Percentiles rank a stretch among this genome's conserved stretches.
These are phyloP conservation scores for Chytriomyces confervae DNA, from an alignment of 192 early-diverging fungal species.

Conservation along the genomic window DNA sequence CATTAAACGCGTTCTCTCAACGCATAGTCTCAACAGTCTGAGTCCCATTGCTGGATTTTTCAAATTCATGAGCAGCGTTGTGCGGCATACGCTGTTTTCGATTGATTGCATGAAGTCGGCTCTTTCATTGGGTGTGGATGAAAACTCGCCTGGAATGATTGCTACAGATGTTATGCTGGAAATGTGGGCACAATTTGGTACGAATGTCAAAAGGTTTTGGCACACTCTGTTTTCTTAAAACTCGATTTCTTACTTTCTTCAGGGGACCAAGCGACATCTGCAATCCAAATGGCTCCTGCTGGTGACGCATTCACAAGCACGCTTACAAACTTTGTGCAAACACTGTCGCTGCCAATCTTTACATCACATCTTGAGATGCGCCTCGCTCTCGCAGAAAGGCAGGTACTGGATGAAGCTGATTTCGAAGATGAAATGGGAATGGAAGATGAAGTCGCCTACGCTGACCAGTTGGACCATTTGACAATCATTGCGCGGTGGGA, in stretches of 20 bases:
- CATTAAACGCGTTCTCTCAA: constrained; percentile 21
- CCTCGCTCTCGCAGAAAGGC: constrained; percentile 60
- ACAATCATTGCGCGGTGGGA: constrained; percentile 67
- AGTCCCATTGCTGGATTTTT: constrained; percentile 1
- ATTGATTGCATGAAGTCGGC: constrained; percentile 26
- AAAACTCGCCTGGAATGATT: constrained; percentile 24
- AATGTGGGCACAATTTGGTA: constrained; percentile 30
- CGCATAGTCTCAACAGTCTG: constrained; percentile 2
- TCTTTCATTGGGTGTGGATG: neutral
- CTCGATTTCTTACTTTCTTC: no score
- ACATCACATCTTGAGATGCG: constrained; percentile 67
- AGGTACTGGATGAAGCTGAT: constrained; percentile 55
- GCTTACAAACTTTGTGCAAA: constrained; percentile 34
- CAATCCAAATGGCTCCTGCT: neutral
- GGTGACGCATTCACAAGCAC: constrained; percentile 2
- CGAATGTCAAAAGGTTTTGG: neutral
- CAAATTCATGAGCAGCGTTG: constrained; percentile 15
- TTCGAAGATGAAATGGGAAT: constrained; percentile 35
- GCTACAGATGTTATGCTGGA: constrained; percentile 27
- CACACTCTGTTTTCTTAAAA: neutral
- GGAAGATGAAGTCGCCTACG: constrained; percentile 63
- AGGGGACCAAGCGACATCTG: constrained; percentile 21
- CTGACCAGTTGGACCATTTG: constrained; percentile 73
- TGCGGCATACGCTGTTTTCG: constrained; percentile 10
- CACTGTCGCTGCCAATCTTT: constrained; percentile 47